Percentiles rank a stretch among this genome's conserved stretches.
Evolutionary conservation across 2,329 filamentous ascomycete genomes (phyloP).

Genomic region (Tolypocladium amazonense): DNA sequence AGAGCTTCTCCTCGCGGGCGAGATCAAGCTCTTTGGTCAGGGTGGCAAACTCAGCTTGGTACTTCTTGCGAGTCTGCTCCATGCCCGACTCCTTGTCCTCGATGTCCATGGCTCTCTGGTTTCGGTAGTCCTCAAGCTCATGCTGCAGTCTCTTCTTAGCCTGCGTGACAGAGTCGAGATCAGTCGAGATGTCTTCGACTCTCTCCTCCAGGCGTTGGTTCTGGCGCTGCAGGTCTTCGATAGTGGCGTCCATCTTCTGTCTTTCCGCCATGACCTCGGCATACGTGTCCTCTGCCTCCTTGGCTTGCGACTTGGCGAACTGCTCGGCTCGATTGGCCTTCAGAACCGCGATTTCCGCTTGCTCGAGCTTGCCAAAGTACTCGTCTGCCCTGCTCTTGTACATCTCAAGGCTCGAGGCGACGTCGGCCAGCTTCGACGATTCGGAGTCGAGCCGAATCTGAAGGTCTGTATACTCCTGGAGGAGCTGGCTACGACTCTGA

Average conservation of each 20-base stretch:
- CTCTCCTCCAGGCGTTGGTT: slow-evolving; percentile 85
- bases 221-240: slow-evolving; percentile 85
- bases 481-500: slow-evolving; percentile 74
- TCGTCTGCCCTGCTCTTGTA: slow-evolving; percentile 92
- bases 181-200: slow-evolving; percentile 82
- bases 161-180: slow-evolving; percentile 75
- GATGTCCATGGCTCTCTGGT: slow-evolving; percentile 87
- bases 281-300: slow-evolving; percentile 84
- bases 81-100: slow-evolving; percentile 94
- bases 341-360: slow-evolving; percentile 89
- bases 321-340: slow-evolving; percentile 88
- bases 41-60: slow-evolving; percentile 83
- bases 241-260: slow-evolving; percentile 74
- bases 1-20: slow-evolving; percentile 80
- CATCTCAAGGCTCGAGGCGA: slow-evolving; percentile 70
- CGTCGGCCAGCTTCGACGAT: slow-evolving; percentile 72
- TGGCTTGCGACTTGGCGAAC: slow-evolving; percentile 82
- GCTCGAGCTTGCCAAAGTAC: slow-evolving; percentile 94
- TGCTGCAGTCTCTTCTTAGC: slow-evolving; percentile 92
- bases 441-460: slow-evolving; percentile 90
- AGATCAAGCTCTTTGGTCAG: slow-evolving; percentile 88
- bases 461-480: slow-evolving; percentile 86
- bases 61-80: slow-evolving; percentile 96
- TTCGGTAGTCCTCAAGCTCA: slow-evolving; percentile 94
- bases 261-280: slow-evolving; percentile 85